Conservation (phyloP, 192 early-diverging fungal species). For the Podila clonocystis region DNA sequence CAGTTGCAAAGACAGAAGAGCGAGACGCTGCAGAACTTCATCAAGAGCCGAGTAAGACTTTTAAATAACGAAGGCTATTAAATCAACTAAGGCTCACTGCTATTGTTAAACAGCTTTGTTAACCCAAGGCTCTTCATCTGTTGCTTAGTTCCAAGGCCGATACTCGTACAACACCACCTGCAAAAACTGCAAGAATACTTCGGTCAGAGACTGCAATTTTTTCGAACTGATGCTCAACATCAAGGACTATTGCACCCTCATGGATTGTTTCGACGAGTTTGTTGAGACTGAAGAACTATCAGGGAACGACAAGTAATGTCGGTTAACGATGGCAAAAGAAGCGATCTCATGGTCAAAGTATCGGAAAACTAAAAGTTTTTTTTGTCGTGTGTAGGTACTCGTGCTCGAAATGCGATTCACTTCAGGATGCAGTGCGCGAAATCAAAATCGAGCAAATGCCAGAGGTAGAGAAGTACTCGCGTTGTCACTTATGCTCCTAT, state of each 20-base stretch:
- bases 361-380: background rate
- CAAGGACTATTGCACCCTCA: conserved; percentile 38
- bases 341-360: too few species aligned
- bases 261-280: conserved; percentile 48
- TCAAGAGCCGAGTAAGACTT: conserved; percentile 20
- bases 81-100: background rate
- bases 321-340: background rate
- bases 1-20: conserved; percentile 32
- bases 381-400: conserved; percentile 14
- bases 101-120: too few species aligned
- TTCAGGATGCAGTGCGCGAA: conserved; percentile 44
- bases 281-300: conserved; percentile 33
- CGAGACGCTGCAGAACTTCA: conserved; percentile 14
- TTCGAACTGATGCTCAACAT: conserved; percentile 49
- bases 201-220: conserved; percentile 24
- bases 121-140: background rate
- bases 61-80: background rate
- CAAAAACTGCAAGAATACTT: conserved; percentile 41
- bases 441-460: conserved; percentile 38
- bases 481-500: background rate
- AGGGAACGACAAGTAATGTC: conserved; percentile 38
- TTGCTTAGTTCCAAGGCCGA: conserved; percentile 37
- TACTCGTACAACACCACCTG: conserved; percentile 46
- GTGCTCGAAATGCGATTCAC: conserved; percentile 30
- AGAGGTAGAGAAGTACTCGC: conserved; percentile 7